Evolutionary conservation across 305 asterid genomes (phyloP).

Genomic region (Rubia peregrina): DNA sequence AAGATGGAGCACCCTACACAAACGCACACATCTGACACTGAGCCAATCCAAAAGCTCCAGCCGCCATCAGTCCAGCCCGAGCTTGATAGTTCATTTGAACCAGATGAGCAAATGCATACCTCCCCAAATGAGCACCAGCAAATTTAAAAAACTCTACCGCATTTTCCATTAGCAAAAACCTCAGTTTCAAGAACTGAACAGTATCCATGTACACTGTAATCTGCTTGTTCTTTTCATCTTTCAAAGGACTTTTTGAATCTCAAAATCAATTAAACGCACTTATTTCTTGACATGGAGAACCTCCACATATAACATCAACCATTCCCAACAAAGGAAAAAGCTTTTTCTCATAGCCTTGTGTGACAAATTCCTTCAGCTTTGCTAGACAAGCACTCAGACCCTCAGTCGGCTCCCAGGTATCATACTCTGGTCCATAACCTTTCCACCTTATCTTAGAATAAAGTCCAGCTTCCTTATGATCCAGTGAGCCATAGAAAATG

Average conservation of each 20-base stretch:
- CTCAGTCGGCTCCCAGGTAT: slow-evolving; percentile 84
- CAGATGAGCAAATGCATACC: slow-evolving; percentile 67
- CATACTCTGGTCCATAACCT: slow-evolving; percentile 62
- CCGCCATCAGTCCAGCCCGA: slow-evolving; percentile 79
- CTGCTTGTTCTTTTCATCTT: slow-evolving; percentile 63
- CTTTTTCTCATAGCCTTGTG: slow-evolving; percentile 38
- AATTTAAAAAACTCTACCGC: slow-evolving; percentile 74
- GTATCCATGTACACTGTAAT: slow-evolving; percentile 63
- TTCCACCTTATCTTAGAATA: slow-evolving; percentile 77
- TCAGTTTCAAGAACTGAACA: slow-evolving; percentile 51
- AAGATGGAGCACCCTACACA: slow-evolving; percentile 67
- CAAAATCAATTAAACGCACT: slow-evolving; percentile 81
- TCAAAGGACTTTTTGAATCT: slow-evolving; percentile 41
- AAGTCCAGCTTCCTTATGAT: slow-evolving; percentile 36
- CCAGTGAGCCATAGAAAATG: slow-evolving; percentile 68
- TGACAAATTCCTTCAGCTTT: slow-evolving; percentile 57
- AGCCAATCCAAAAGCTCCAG: slow-evolving; percentile 84
- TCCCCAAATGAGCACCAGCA: slow-evolving; percentile 50
- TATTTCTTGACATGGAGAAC: slow-evolving; percentile 97
- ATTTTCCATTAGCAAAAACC: slow-evolving; percentile 71
- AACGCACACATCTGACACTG: slow-evolving; percentile 80
- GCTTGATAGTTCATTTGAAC: slow-evolving; percentile 65
- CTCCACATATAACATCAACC: slow-evolving; percentile 87
- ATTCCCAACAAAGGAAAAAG: slow-evolving; percentile 67
- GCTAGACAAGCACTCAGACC: slow-evolving; percentile 58